Evolutionary conservation across 2,329 filamentous ascomycete genomes (phyloP).

Genomic region (Diaporthe longicolla): DNA sequence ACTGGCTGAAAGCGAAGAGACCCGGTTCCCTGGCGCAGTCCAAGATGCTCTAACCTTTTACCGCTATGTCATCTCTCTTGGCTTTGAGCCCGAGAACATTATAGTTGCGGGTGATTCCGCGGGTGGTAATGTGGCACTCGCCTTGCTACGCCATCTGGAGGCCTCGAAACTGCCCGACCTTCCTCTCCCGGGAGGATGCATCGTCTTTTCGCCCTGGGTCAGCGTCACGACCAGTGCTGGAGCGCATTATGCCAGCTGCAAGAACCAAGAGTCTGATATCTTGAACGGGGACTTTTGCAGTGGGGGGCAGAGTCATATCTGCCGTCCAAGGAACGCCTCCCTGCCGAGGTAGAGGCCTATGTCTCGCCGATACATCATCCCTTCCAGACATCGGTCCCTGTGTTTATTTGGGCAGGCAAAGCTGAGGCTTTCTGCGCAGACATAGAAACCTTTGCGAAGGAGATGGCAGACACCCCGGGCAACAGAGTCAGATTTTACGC

Average conservation of each 20-base stretch:
- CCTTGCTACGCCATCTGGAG: neutral
- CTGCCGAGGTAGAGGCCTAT: neutral
- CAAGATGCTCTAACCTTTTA: slow-evolving; percentile 17
- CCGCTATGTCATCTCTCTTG: neutral
- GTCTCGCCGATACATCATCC: slow-evolving; percentile 7
- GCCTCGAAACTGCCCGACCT: neutral
- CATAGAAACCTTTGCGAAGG: neutral
- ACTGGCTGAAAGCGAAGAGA: neutral
- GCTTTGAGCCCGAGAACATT: slow-evolving; percentile 1
- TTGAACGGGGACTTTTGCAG: neutral
- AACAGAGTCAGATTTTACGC: neutral
- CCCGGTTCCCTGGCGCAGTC: neutral
- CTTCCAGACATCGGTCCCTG: neutral
- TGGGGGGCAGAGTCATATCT: neutral
- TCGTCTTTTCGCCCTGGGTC: slow-evolving; percentile 17
- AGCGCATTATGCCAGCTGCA: neutral
- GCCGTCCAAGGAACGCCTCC: neutral
- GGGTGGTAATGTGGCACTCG: neutral
- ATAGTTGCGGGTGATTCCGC: neutral
- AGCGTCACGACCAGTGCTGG: neutral
- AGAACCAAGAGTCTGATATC: neutral
- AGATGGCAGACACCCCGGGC: neutral
- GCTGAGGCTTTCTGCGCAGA: neutral
- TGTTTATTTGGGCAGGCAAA: neutral
- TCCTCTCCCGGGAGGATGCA: neutral